Conservation (phyloP, 1,284 basidiomycete genomes). For the Leccinum pallidistipes region DNA sequence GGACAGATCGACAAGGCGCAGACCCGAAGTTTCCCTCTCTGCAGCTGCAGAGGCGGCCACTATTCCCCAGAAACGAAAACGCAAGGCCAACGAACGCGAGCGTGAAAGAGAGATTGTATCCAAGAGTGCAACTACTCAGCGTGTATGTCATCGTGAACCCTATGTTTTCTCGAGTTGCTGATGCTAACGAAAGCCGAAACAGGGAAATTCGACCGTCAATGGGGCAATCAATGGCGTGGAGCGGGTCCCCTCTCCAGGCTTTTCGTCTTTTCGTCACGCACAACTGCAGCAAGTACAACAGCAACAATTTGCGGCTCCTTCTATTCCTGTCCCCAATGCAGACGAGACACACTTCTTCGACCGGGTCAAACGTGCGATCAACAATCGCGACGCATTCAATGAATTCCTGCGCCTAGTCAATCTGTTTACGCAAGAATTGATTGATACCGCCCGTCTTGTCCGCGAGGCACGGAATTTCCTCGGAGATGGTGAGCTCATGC, state of each 20-base stretch:
- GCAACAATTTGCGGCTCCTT: constrained; percentile 27
- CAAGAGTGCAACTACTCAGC: constrained; percentile 25
- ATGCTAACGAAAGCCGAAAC: constrained; percentile 20
- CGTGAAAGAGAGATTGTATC: constrained; percentile 30
- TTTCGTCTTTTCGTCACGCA: constrained; percentile 21
- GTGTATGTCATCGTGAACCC: constrained; percentile 21
- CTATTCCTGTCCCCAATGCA: constrained; percentile 35
- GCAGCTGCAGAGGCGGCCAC: constrained; percentile 32
- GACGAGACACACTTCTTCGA: constrained; percentile 94
- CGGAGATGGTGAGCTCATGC: constrained; percentile 76
- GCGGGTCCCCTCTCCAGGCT: constrained; percentile 22
- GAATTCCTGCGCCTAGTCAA: constrained; percentile 97
- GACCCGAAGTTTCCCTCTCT: constrained; percentile 33
- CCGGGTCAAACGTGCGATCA: constrained; percentile 85
- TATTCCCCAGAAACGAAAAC: constrained; percentile 63
- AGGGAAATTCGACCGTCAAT: constrained; percentile 23
- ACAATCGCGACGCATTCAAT: constrained; percentile 89
- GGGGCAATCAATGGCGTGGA: constrained; percentile 24
- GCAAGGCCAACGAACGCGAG: constrained; percentile 48
- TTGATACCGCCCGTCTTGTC: constrained; percentile 83
- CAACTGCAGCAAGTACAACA: constrained; percentile 33
- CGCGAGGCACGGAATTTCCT: constrained; percentile 65
- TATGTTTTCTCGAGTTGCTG: constrained; percentile 2
- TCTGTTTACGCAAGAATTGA: constrained; percentile 92
- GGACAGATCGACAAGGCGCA: constrained; percentile 28